A percentile compares a stretch with the other conserved stretches of the same genome.
phyloP scores from a whole-genome alignment of 352 stramenopile species.

The Phytophthora meadii region DNA sequence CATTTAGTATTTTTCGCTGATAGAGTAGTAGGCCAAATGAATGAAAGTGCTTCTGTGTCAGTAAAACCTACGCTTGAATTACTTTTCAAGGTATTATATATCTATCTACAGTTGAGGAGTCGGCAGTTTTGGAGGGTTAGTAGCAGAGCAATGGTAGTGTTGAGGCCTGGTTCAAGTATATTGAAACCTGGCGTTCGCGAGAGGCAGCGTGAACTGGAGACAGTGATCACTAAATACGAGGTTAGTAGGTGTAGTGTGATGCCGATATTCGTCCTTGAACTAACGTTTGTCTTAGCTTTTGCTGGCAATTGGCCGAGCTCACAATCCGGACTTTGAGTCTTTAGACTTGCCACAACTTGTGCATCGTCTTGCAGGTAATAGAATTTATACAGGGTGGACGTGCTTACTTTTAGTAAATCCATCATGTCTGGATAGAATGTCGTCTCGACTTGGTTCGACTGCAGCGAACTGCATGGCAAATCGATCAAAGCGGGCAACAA shows the following conservation, averaged over 20 bases:
- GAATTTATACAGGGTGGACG: neutral
- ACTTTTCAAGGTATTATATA: too few species aligned
- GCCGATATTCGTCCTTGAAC: neutral
- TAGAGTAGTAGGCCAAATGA: constrained; percentile 40
- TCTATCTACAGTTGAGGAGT: neutral
- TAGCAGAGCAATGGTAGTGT: constrained; percentile 6
- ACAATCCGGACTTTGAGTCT: constrained; percentile 58
- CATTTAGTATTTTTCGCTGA: constrained; percentile 33
- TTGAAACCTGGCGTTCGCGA: constrained; percentile 33
- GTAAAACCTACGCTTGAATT: too few species aligned
- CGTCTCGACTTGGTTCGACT: constrained; percentile 38
- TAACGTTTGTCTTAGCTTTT: constrained; percentile 30
- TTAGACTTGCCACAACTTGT: constrained; percentile 45
- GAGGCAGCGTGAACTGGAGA: constrained; percentile 38
- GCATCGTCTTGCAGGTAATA: constrained; percentile 48
- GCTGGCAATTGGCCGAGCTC: constrained; percentile 37
- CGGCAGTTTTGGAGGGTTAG: neutral
- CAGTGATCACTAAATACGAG: constrained; percentile 53
- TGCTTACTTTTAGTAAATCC: too few species aligned
- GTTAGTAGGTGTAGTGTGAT: constrained; percentile 13
- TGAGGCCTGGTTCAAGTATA: constrained; percentile 24
- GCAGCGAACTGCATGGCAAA: constrained; percentile 40
- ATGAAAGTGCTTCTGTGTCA: constrained; percentile 18
- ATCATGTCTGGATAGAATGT: constrained; percentile 20
- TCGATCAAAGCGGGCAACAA: constrained; percentile 6